Conservation (phyloP, 2,329 filamentous ascomycete genomes). For the Pseudocercospora vitis region DNA sequence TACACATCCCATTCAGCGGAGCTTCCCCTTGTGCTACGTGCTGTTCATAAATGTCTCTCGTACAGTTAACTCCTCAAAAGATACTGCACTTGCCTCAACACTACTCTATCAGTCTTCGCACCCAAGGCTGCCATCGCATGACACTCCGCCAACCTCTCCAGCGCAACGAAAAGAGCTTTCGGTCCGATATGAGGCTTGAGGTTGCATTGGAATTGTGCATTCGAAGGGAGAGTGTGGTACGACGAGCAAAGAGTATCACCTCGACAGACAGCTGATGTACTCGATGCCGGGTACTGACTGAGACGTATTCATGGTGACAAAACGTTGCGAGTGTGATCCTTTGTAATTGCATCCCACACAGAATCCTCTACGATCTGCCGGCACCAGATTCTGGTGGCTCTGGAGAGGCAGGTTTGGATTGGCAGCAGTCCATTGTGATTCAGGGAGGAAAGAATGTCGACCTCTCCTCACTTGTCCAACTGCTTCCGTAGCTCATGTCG, state of each 20-base stretch:
- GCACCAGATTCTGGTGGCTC: too few species aligned
- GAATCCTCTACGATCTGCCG: too few species aligned
- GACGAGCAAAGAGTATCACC: too few species aligned
- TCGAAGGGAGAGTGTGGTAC: background rate
- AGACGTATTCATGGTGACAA: too few species aligned
- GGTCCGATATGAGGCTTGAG: background rate
- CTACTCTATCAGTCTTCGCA: background rate
- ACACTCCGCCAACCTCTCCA: background rate
- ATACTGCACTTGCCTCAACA: background rate
- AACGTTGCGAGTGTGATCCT: too few species aligned
- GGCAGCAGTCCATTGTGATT: too few species aligned
- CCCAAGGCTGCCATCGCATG: background rate
- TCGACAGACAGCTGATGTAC: too few species aligned
- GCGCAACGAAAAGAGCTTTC: background rate
- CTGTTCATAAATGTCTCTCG: background rate
- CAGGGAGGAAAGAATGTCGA: too few species aligned
- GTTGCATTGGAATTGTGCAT: background rate
- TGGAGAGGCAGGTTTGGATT: too few species aligned
- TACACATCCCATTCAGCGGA: background rate
- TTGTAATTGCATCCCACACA: too few species aligned
- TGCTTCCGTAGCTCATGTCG: conserved; percentile 19
- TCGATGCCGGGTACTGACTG: too few species aligned
- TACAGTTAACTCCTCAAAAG: background rate
- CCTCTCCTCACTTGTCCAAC: background rate
- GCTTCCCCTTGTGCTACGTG: background rate